Evolutionary conservation across 2,329 filamentous ascomycete genomes (phyloP).

Genomic region (Xylariaceae sp.): DNA sequence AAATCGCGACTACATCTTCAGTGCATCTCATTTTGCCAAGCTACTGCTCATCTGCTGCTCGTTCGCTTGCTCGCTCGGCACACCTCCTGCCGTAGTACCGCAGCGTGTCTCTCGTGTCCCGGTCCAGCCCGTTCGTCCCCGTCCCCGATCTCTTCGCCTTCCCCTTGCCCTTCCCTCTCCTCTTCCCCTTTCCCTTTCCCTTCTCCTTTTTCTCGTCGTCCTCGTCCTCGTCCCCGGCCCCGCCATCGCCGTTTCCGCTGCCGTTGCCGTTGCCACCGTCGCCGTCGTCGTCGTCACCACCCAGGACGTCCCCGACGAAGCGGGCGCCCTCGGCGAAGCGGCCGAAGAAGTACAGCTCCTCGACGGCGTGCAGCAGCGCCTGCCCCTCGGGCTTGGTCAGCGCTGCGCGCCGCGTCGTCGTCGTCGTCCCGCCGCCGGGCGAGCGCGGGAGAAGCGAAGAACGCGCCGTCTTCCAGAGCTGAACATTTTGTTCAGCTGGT

Average conservation of each 20-base stretch:
- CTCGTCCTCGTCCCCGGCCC: too few species aligned
- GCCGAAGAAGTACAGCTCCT: conserved; percentile 50
- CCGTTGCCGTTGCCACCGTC: background rate
- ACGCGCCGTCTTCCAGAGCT: conserved; percentile 37
- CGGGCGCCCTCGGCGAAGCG: conserved; percentile 37
- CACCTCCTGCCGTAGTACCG: conserved; percentile 36
- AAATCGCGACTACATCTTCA: too few species aligned
- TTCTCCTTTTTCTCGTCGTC: too few species aligned
- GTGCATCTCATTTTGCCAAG: too few species aligned
- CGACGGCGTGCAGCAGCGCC: conserved; percentile 46
- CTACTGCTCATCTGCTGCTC: too few species aligned
- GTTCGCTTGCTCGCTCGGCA: conserved; percentile 20
- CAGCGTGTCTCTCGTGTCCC: conserved; percentile 34
- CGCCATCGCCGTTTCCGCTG: too few species aligned
- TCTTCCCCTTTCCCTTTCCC: too few species aligned
- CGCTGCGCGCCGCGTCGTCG: too few species aligned
- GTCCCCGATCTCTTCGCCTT: too few species aligned
- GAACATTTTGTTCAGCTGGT: too few species aligned
- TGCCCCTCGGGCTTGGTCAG: conserved; percentile 42
- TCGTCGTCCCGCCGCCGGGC: too few species aligned
- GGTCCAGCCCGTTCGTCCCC: conserved; percentile 30
- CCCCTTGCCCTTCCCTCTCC: too few species aligned
- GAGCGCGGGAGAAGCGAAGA: conserved; percentile 30
- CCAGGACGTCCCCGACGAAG: conserved; percentile 31
- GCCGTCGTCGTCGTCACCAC: background rate